Evolutionary conservation across 306 rosid species (phyloP), one percentile per base, ranked within the genome.

Genomic region (Abrus pulchellus): DNA sequence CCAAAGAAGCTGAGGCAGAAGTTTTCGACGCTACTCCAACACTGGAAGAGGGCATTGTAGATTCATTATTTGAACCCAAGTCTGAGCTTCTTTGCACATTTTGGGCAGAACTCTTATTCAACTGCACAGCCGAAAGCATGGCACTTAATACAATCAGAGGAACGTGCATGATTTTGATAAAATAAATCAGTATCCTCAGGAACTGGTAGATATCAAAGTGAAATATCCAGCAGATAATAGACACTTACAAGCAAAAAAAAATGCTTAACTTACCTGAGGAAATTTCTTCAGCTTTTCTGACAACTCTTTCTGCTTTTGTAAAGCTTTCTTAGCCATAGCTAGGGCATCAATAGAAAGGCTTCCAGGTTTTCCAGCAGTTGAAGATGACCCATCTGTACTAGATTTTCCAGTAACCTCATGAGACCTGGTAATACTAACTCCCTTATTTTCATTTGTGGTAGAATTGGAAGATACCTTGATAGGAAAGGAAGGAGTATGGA

Each of bases 341-440:
- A 94, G 74, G 76, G 89, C 99, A 78, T 85, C 99, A 82, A 88
- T 82, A 85, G 95, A 87, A 53, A 89, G 86, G 89, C 87, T 93
- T 72, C 94, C 97, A 87, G 85, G 82, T 88, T 84, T 94, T 83
- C 97, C 99, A 90, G 97, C 97, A 81, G 89, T 85, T 91, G 99
- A 84, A 71, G 97, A 94, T 72, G 97, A 82, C 88, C 99, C 99
- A 93, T 94, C 99, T 94, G 99, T 94, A 94, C 99, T 94, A 94
- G 97, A 94, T 89, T 94, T 94, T 94, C 99, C 99, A 93, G 90
- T 90, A 94, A 90, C 99, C 99, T 94, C 97, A 94, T 94, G 99
- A 94, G 95, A 94, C 89, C 99, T 86, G 98, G 84, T 89, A 93
- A 89, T 91, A 93, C 93, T 91, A 93, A 94, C 95, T 80, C 97